Evolutionary conservation across 1,284 basidiomycete genomes (phyloP).

Genomic region (Calocybe gambosa): DNA sequence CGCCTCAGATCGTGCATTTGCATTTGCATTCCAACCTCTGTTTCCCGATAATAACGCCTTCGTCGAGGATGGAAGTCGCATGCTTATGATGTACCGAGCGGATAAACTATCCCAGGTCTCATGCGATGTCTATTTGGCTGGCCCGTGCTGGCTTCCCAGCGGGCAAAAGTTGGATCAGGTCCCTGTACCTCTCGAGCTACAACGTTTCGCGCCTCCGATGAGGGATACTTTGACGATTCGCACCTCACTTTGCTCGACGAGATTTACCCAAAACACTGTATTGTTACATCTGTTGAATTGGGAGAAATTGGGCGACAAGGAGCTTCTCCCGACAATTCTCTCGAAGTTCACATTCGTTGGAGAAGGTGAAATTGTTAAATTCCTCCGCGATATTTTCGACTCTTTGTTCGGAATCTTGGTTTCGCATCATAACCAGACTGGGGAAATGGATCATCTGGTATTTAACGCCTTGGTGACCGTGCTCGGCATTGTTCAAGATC

Average conservation of each 20-base stretch:
- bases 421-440: constrained; percentile 65
- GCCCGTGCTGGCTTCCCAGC: constrained; percentile 51
- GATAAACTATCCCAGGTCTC: constrained; percentile 60
- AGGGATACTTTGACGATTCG: constrained; percentile 80
- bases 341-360: constrained; percentile 89
- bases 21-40: constrained; percentile 89
- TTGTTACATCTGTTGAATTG: constrained; percentile 82
- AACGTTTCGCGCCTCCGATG: constrained; percentile 60
- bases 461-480: constrained; percentile 91
- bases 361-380: constrained; percentile 93
- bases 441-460: constrained; percentile 81
- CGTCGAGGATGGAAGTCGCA: constrained; percentile 88
- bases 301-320: constrained; percentile 66
- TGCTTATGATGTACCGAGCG: constrained; percentile 76
- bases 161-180: constrained; percentile 58
- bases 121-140: constrained; percentile 66
- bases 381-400: constrained; percentile 88
- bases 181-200: constrained; percentile 55
- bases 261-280: constrained; percentile 88
- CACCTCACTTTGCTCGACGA: constrained; percentile 88
- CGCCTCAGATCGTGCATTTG: constrained; percentile 71
- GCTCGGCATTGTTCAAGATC: constrained; percentile 86
- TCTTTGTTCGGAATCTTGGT: constrained; percentile 88
- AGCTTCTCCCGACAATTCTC: constrained; percentile 68
- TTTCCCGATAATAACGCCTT: constrained; percentile 77